Evolutionary conservation across 192 early-diverging fungal species (phyloP).

Genomic region (Funneliformis geosporum): DNA sequence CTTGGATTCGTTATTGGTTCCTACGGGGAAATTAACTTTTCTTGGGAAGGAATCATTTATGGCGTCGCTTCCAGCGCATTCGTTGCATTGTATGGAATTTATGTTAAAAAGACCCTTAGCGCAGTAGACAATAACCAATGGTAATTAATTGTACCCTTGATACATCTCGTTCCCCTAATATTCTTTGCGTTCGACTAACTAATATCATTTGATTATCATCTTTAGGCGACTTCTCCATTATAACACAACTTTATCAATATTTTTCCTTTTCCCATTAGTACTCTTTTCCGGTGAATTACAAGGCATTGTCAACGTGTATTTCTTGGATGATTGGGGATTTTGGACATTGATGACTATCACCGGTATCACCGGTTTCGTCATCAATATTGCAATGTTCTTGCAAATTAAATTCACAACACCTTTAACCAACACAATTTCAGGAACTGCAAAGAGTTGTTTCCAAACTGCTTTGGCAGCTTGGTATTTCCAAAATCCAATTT

Average conservation of each 20-base stretch:
- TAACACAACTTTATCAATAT: slow-evolving; percentile 63
- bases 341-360: slow-evolving; percentile 66
- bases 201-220: background rate
- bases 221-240: slow-evolving; percentile 65
- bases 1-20: slow-evolving; percentile 65
- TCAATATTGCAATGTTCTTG: slow-evolving; percentile 71
- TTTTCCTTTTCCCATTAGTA: slow-evolving; percentile 59
- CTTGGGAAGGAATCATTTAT: slow-evolving; percentile 61
- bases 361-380: slow-evolving; percentile 63
- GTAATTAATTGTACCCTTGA: slow-evolving; percentile 34
- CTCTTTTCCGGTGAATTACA: slow-evolving; percentile 59
- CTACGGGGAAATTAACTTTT: slow-evolving; percentile 68
- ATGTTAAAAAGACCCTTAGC: slow-evolving; percentile 64
- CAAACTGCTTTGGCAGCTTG: slow-evolving; percentile 64
- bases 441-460: slow-evolving; percentile 68
- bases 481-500: slow-evolving; percentile 64
- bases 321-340: slow-evolving; percentile 50
- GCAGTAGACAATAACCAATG: slow-evolving; percentile 70
- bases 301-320: slow-evolving; percentile 53
- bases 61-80: slow-evolving; percentile 66
- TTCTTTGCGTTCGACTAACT: background rate
- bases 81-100: slow-evolving; percentile 71
- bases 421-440: slow-evolving; percentile 69
- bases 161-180: background rate
- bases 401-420: slow-evolving; percentile 72